Evolutionary conservation across 2,329 filamentous ascomycete genomes (phyloP).

Genomic region (Colletotrichum sp.): DNA sequence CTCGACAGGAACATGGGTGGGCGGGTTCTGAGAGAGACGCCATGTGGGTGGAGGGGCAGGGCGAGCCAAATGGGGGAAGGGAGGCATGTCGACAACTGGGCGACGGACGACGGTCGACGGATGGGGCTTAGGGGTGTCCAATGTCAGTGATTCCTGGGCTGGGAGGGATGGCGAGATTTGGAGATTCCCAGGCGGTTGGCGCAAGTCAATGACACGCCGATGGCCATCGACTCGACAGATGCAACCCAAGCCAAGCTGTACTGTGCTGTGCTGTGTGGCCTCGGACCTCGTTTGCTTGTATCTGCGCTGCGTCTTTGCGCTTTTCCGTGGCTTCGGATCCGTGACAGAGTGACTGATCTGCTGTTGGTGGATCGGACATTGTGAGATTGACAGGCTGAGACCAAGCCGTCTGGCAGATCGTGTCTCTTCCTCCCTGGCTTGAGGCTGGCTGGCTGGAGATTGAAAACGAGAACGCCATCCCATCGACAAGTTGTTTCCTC

Average conservation of each 20-base stretch:
- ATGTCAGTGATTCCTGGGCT: not conserved
- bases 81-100: not conserved
- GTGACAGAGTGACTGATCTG: not conserved
- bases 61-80: not conserved
- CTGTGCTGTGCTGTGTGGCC: not conserved
- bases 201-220: not conserved
- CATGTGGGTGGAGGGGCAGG: not conserved
- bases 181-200: not conserved
- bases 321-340: not conserved
- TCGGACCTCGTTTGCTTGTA: not conserved
- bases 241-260: not conserved
- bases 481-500: not conserved
- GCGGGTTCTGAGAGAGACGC: not conserved
- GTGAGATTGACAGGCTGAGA: not conserved
- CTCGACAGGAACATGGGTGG: not conserved
- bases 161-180: not conserved
- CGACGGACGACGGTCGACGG: not conserved
- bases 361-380: not conserved
- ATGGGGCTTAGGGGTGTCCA: not conserved
- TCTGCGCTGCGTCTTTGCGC: not conserved
- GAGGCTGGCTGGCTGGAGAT: not conserved
- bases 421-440: not conserved
- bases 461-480: not conserved
- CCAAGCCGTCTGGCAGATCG: not conserved
- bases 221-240: not conserved